Base-by-base conservation (phyloP, 306 rosid genomes). In the Rosa multiflora region DNA sequence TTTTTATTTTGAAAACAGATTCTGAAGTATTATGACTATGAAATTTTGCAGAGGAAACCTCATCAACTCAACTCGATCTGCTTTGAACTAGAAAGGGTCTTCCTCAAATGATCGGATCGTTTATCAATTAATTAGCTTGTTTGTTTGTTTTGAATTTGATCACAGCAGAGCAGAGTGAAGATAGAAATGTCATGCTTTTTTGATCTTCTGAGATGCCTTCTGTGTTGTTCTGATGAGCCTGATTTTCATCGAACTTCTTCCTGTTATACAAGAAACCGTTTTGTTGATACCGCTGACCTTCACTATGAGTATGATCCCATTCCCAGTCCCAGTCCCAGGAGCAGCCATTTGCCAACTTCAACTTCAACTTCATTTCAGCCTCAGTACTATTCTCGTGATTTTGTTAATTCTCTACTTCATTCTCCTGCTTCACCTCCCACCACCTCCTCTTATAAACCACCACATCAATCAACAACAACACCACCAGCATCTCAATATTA, bases 211-310 rank as follows among this genome's bases (percentile, higher is more conserved):
- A 62, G 66, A 48, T 61, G 73, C 13, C 67, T 85, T 44, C 73
- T 82, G n/a, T 72, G 82, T 26, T 67, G 83, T 55, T 46, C 21
- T 5, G 72, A 76, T 20, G 78, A 85, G 44, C 21, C 3, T 52
- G 58, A 62, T 42, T 21, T 20, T 58, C 1, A 20, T 40, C 48
- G 21, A 1, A 2, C 42, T 59, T 17, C 55, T 47, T 17, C 62
- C n/a, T 1, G 1, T 26, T 21, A 59, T 49, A 10, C 26, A 15
- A 32, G 29, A 44, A 8, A 13, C 37, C 37, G 1, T 35, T 9
- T 32, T 32, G 3, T 32, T 32, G 37, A 32, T 32, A 32, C 37
- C 37, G 3, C 1, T 76, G 13, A 21, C 67, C 17, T 4, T 26
- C 35, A 23, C 37, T 1, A 55, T 55, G 4, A 21, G 1, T 56